phyloP scores from a whole-genome alignment of 176 grass and related monocot species.

The Lolium rigidum region DNA sequence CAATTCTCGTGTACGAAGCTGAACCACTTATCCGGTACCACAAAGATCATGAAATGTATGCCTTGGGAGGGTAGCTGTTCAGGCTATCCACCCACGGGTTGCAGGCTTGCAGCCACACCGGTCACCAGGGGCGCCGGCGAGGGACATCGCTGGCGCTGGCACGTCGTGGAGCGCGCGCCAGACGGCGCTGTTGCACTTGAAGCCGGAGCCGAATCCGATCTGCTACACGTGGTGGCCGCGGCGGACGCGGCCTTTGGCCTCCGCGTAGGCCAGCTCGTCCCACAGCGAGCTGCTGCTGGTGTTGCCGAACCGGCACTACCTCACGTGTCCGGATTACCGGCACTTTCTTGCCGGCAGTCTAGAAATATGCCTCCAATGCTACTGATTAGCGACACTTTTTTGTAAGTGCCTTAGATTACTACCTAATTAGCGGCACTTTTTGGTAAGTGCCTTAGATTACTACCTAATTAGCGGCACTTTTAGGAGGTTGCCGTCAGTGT shows the following conservation, averaged over 20 bases:
- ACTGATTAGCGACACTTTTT: too few species aligned
- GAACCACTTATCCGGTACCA: background rate
- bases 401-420: too few species aligned
- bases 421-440: too few species aligned
- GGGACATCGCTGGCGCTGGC: background rate
- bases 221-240: conserved; percentile 63
- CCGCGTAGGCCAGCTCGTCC: background rate
- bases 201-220: conserved; percentile 96
- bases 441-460: too few species aligned
- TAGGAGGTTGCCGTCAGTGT: too few species aligned
- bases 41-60: conserved; percentile 3
- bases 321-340: too few species aligned
- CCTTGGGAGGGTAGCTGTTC: background rate
- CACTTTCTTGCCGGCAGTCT: too few species aligned
- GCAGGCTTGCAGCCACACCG: conserved; percentile 16
- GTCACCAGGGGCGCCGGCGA: background rate
- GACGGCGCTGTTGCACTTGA: conserved; percentile 95
- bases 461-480: too few species aligned
- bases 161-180: conserved; percentile 47
- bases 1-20: background rate
- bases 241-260: conserved; percentile 6
- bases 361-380: too few species aligned
- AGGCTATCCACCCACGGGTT: conserved; percentile 9
- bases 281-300: conserved; percentile 24
- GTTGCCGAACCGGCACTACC: conserved; percentile 24